These are phyloP conservation scores for Tagetes patula DNA, from an alignment of 129 eudicot species.

Conservation along the genomic window DNA sequence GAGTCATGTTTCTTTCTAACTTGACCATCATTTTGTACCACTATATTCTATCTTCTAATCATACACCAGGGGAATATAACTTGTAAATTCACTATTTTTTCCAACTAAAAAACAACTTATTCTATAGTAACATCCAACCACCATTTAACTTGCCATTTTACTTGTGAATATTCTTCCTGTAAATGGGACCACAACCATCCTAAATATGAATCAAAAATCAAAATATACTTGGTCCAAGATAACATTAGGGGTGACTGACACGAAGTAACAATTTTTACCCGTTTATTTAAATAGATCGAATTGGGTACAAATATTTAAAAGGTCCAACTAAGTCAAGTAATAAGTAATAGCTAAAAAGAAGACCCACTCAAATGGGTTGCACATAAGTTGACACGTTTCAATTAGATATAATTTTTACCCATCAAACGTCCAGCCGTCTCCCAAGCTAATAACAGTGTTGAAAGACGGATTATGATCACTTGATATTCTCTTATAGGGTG, in stretches of 20 bases:
- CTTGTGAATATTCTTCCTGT: too few species aligned
- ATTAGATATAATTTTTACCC: background rate
- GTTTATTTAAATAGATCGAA: too few species aligned
- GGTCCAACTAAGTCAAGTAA: background rate
- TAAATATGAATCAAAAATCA: too few species aligned
- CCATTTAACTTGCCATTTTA: too few species aligned
- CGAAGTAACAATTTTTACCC: too few species aligned
- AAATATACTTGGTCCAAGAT: too few species aligned
- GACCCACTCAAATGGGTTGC: background rate
- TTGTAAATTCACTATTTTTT: background rate
- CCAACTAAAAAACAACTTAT: too few species aligned
- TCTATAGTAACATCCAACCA: too few species aligned
- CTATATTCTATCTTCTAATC: constrained; percentile 9
- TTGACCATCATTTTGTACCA: constrained; percentile 5
- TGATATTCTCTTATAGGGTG: background rate
- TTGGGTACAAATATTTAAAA: too few species aligned
- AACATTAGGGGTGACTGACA: too few species aligned
- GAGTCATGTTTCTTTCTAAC: constrained; percentile 27
- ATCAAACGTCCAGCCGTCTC: background rate
- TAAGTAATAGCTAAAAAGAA: background rate
- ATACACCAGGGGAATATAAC: background rate
- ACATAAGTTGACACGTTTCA: background rate
- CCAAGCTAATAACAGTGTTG: constrained; percentile 10
- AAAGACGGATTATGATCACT: constrained; percentile 4
- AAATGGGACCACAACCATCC: too few species aligned